Base-by-base conservation (phyloP, 106 monocot genomes). In the Allium fistulosum region DNA sequence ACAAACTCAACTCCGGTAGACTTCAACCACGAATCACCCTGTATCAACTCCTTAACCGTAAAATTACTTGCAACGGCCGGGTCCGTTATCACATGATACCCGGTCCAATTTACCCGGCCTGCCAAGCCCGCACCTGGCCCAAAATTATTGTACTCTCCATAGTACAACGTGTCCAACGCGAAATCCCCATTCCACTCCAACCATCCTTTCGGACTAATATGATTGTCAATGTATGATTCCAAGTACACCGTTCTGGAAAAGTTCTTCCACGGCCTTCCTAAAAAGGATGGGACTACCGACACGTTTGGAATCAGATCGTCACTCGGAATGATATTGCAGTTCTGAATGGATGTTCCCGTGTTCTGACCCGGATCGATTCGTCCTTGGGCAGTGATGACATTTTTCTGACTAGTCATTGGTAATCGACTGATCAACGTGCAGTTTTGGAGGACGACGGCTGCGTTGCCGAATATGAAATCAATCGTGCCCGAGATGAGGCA, bases 201-300 rank as follows among this genome's bases (percentile, higher is more conserved):
- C 79, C 79, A 83, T 0, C 83, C 83, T 37, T 51, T 61, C 7
- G 76, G 67, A 47, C 63, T 10, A 16, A 79, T 61, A 22, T 76
- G 75, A 12, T 7, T 7, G 7, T 61, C 83, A 0, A 83, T 68
- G 58, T 48, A 72, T 0, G 79, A 83, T 26, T 79, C 63, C 83
- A 83, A 53, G 65, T 76, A 63, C 46, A 83, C 74, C 11, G 83
- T 83, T 51, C 83, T 53, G 13, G 78, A 79, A 66, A 75, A 83
- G 63, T 71, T 49, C 76, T 79, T 83, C 83, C 83, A 83, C 12
- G 79, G 83, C 51, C 83, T 71, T 10, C 83, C 83, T 1, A 79
- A 57, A 11, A 76, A 83, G 13, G 83, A 64, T 16, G 18, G 37
- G 26, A 73, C 63, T 0, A 57, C 17, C 3, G 48, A 59, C 16